phyloP scores from a whole-genome alignment of 2,329 filamentous ascomycete species.

The Dothideomycetes sp. region DNA sequence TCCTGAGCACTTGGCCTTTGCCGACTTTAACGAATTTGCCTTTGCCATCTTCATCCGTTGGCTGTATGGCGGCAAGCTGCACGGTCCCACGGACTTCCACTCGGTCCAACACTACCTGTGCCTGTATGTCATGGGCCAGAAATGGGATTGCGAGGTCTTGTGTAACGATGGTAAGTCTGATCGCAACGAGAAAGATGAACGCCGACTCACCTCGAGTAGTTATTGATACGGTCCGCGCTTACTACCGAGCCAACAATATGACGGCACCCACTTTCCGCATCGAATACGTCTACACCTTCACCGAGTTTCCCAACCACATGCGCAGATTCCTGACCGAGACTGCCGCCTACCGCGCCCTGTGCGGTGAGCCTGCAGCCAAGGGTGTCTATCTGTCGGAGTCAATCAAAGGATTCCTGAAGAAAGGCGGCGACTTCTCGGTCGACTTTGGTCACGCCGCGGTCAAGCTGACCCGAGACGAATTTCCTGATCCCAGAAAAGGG shows the following conservation, averaged over 20 bases:
- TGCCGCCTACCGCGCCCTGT: constrained; percentile 25
- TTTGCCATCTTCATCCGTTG: constrained; percentile 26
- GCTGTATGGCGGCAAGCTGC: constrained; percentile 23
- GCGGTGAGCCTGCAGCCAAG: constrained; percentile 16
- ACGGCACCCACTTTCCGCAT: constrained; percentile 29
- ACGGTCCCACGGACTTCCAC: constrained; percentile 28
- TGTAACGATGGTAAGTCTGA: constrained; percentile 22
- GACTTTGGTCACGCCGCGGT: constrained; percentile 25
- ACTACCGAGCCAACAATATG: constrained; percentile 25
- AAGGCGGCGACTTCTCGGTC: constrained; percentile 20
- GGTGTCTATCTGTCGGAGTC: constrained; percentile 19
- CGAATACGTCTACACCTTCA: constrained; percentile 28
- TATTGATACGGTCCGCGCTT: constrained; percentile 25
- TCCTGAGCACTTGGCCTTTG: constrained; percentile 19
- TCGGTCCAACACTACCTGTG: constrained; percentile 26
- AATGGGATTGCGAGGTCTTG: constrained; percentile 23
- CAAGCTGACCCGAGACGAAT: constrained; percentile 20
- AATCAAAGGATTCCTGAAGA: constrained; percentile 20
- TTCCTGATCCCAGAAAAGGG: constrained; percentile 24
- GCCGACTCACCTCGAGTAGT: constrained; percentile 16
- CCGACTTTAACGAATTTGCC: constrained; percentile 23
- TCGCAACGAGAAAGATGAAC: neutral
- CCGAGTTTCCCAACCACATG: constrained; percentile 22
- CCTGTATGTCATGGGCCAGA: constrained; percentile 25
- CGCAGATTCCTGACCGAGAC: constrained; percentile 25